Evolutionary conservation across 208 protist species (phyloP).

Genomic region (Naegleria gruberi): DNA sequence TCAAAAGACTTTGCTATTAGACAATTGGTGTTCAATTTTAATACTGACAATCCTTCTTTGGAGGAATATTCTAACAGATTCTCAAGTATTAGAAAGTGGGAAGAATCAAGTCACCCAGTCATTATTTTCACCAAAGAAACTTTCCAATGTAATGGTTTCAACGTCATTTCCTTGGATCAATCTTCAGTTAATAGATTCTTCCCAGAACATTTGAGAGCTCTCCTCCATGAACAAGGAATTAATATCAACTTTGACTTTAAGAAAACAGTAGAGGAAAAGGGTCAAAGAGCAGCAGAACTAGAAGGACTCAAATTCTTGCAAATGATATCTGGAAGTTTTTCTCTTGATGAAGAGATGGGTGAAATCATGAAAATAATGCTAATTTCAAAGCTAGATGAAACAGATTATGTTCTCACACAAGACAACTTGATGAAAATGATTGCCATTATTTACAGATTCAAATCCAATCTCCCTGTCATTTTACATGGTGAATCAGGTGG

Average conservation of each 20-base stretch:
- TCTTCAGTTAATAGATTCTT: background rate
- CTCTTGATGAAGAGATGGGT: background rate
- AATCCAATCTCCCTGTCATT: conserved; percentile 43
- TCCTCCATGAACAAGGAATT: background rate
- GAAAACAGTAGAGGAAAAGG: background rate
- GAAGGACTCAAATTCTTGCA: background rate
- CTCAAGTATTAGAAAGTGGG: background rate
- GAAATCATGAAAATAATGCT: background rate
- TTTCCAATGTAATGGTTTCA: background rate
- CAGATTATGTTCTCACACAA: conserved; percentile 47
- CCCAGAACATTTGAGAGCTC: background rate
- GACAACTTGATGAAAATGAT: conserved; percentile 63
- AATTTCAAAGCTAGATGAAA: background rate
- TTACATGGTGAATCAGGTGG: conserved; percentile 55
- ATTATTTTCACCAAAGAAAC: background rate
- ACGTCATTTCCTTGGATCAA: background rate
- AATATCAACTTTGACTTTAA: conserved; percentile 21
- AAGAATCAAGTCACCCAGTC: background rate
- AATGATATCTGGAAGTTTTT: background rate
- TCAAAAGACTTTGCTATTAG: conserved; percentile 9
- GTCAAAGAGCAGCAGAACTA: background rate
- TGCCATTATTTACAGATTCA: conserved; percentile 40
- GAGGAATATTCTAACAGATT: conserved; percentile 7
- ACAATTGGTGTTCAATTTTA: background rate
- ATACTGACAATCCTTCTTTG: background rate